Conservation (phyloP, 768 basidiomycete species). For the Rhodosporidiobolus sp. region DNA sequence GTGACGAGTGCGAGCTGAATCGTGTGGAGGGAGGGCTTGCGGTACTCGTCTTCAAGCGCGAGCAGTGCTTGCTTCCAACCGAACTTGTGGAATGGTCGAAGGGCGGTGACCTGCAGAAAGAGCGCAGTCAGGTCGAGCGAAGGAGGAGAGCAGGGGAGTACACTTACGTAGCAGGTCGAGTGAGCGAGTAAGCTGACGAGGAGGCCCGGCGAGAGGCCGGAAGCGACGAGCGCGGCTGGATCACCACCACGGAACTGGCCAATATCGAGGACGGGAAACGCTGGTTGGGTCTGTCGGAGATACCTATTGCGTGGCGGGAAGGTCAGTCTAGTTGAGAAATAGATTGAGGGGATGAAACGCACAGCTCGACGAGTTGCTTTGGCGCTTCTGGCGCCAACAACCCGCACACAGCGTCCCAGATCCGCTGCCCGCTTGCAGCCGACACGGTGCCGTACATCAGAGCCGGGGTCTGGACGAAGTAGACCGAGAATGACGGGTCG, state of each 20-base stretch:
- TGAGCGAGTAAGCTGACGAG: background rate
- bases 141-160: no score
- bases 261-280: background rate
- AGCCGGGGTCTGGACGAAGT: background rate
- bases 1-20: slow-evolving; percentile 28
- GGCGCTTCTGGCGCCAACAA: background rate
- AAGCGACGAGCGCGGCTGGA: background rate
- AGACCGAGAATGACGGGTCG: background rate
- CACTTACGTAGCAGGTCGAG: background rate
- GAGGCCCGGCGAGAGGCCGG: background rate
- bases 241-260: background rate
- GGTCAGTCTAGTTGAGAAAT: background rate
- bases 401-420: background rate
- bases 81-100: background rate
- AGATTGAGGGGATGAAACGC: background rate
- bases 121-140: background rate
- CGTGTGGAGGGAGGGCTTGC: slow-evolving; percentile 28
- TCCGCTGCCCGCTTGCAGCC: background rate
- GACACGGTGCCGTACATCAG: background rate
- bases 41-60: slow-evolving; percentile 6
- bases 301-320: background rate
- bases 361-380: background rate
- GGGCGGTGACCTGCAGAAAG: background rate
- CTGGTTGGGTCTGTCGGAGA: background rate
- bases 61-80: slow-evolving; percentile 1